These are phyloP conservation scores for Atalantia buxifolia DNA, from an alignment of 345 rosid genomes.

Conservation along the genomic window DNA sequence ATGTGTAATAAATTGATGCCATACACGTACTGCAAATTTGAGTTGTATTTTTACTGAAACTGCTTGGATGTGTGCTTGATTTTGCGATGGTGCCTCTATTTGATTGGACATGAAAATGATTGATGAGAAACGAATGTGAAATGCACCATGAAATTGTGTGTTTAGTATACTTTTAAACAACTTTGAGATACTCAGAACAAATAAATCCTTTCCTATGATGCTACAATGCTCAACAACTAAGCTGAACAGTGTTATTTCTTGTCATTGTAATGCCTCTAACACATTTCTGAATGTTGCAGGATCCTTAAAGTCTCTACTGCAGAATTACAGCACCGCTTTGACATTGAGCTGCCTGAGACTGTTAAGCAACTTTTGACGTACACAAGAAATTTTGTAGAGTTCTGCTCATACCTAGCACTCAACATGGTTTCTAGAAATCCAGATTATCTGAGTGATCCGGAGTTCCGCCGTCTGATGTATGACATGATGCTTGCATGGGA, in stretches of 20 bases:
- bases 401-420: constrained; percentile 75
- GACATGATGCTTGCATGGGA: constrained; percentile 99
- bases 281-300: constrained; percentile 28
- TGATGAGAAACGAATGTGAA: not conserved
- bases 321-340: constrained; percentile 68
- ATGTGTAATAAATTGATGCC: not conserved
- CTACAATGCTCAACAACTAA: not conserved
- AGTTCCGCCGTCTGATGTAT: constrained; percentile 70
- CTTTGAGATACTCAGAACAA: not conserved
- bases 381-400: constrained; percentile 75
- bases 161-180: not conserved
- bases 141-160: not conserved
- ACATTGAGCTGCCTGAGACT: constrained; percentile 72
- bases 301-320: constrained; percentile 60
- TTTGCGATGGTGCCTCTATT: not conserved
- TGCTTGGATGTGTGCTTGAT: not conserved
- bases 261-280: not conserved
- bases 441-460: constrained; percentile 67
- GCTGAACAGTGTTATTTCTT: not conserved
- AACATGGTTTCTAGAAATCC: constrained; percentile 37
- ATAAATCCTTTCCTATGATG: not conserved
- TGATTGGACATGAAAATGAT: not conserved
- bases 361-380: constrained; percentile 65
- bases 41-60: not conserved
- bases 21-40: not conserved